These are phyloP conservation scores for Apophysomyces variabilis DNA, from an alignment of 371 early-diverging fungal genomes.

Conservation along the genomic window DNA sequence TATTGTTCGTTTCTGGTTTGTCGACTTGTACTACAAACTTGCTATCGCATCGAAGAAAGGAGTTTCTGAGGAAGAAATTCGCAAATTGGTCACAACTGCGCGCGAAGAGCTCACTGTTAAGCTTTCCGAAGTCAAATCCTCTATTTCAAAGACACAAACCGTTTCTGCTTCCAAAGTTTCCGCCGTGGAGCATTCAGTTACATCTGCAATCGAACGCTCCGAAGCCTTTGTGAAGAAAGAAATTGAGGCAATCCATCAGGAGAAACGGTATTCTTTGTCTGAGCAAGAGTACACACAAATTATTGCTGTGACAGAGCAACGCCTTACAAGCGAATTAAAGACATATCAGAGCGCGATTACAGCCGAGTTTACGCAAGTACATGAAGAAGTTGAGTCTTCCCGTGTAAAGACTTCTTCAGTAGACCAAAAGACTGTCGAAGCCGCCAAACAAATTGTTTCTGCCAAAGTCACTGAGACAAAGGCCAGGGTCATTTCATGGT, in stretches of 20 bases:
- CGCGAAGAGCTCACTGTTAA: slow-evolving; percentile 29
- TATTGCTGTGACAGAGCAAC: slow-evolving; percentile 29
- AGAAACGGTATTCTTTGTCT: slow-evolving; percentile 25
- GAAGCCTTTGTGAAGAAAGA: slow-evolving; percentile 27
- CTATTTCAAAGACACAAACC: slow-evolving; percentile 21
- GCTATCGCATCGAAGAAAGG: slow-evolving; percentile 31
- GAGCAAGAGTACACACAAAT: slow-evolving; percentile 30
- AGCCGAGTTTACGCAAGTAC: neutral
- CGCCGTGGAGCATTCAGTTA: slow-evolving; percentile 28
- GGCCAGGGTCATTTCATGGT: slow-evolving; percentile 24
- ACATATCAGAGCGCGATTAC: slow-evolving; percentile 35
- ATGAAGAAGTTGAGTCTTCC: neutral
- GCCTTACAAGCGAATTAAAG: slow-evolving; percentile 28
- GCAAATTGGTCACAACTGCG: slow-evolving; percentile 25
- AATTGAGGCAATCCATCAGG: slow-evolving; percentile 20
- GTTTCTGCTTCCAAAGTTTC: slow-evolving; percentile 20
- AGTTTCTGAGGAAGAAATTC: slow-evolving; percentile 41
- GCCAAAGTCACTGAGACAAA: slow-evolving; percentile 31
- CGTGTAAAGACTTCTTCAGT: slow-evolving; percentile 5
- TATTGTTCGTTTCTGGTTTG: slow-evolving; percentile 39
- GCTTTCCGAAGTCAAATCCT: slow-evolving; percentile 19
- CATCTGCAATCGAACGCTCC: slow-evolving; percentile 33
- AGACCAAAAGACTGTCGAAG: slow-evolving; percentile 17
- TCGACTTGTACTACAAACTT: slow-evolving; percentile 26
- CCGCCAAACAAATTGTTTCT: slow-evolving; percentile 16